Base-by-base conservation (phyloP, 225 moss, liverwort and hornwort genomes). In the Antitrichia curtipendula region DNA sequence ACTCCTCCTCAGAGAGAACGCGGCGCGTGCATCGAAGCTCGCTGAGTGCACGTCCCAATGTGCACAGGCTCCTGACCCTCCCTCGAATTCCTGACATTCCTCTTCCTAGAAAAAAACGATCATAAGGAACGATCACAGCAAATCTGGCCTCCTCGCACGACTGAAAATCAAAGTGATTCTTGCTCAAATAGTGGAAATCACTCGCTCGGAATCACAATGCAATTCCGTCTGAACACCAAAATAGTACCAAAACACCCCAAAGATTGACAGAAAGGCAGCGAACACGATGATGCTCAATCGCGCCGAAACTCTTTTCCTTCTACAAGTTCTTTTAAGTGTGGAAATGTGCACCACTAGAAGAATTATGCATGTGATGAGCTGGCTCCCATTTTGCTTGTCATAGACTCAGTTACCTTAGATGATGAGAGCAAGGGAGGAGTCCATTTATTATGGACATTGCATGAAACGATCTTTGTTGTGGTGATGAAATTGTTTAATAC, bases 61-160 rank as follows among this genome's bases (percentile, higher is more conserved):
- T 73, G 71, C 43, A 81, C 86, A 91, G 20, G 89, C 72, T 71
- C 83, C 88, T 86, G 64, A 80, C 89, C 58, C 87, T 92, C 38
- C 91, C 89, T 88, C 91, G 86, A 68, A 76, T 86, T 86, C 91
- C 88, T 68, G 91, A 91, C 92, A 93, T 92, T 63, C 87, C 86
- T 89, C 75, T 60, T 45, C 88, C 87, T 53, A 60, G 58, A 32
- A 68, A 13, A n/a, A 31, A 25, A 49, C 12, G 8, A 54, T 40
- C 54, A 21, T 25, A n/a, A 29, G 54, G 31, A 61, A 68, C 31
- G 47, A 88, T 75, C 58, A 9, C 43, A 69, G 43, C 38, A 75
- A n/a, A 61, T 54, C 45, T 75, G 21, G 32, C 34, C 66, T 56
- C 22, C 41, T 86, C 34, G n/a, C 86, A 62, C 69, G n/a, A 71